Evolutionary conservation across 345 rosid genomes (phyloP).

Genomic region (Excoecaria agallocha): DNA sequence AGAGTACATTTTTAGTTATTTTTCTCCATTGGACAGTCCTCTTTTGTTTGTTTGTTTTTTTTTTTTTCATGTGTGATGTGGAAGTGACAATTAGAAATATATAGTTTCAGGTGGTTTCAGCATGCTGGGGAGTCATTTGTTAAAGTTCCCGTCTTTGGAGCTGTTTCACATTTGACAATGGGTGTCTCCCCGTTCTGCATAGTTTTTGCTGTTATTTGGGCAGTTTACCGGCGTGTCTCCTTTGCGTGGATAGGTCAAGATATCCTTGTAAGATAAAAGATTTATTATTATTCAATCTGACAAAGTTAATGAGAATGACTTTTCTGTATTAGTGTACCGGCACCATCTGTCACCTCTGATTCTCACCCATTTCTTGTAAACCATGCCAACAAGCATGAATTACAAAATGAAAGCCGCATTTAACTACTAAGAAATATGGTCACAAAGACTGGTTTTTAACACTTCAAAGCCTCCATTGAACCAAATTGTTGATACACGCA

Average conservation of each 20-base stretch:
- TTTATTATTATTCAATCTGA: neutral
- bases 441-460: neutral
- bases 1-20: neutral
- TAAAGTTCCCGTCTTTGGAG: conserved; percentile 79
- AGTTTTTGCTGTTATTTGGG: conserved; percentile 89
- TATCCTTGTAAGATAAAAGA: conserved; percentile 70
- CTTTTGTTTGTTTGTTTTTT: neutral
- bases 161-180: conserved; percentile 79
- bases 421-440: neutral
- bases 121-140: conserved; percentile 70
- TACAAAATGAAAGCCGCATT: neutral
- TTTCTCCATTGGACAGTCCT: neutral
- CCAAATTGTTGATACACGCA: neutral
- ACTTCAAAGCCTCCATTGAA: neutral
- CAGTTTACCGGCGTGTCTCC: conserved; percentile 55
- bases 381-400: neutral
- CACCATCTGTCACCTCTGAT: neutral
- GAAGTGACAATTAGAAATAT: conserved; percentile 42
- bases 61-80: conserved; percentile 4
- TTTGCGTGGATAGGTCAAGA: conserved; percentile 99
- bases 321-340: too few species aligned
- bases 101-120: conserved; percentile 91
- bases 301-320: too few species aligned
- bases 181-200: conserved; percentile 92
- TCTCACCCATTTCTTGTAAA: neutral